Percentiles rank a stretch among this genome's conserved stretches.
phyloP scores from a whole-genome alignment of 345 rosid genomes.

The Salix brachista region DNA sequence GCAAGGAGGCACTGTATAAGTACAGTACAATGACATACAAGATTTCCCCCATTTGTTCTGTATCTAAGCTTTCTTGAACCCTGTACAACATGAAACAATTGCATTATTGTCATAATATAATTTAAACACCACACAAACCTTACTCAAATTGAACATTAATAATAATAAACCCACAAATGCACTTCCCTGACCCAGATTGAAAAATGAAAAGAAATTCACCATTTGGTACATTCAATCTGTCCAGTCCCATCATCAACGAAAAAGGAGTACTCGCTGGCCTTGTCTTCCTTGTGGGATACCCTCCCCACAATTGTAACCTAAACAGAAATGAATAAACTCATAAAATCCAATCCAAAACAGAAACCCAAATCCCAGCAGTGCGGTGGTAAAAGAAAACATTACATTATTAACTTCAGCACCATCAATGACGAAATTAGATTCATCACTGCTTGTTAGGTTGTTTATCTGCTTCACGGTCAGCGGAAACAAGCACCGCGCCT shows the following conservation, averaged over 20 bases:
- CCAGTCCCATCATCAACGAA: slow-evolving; percentile 83
- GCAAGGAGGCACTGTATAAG: background rate
- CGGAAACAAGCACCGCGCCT: slow-evolving; percentile 22
- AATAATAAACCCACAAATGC: background rate
- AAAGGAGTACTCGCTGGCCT: slow-evolving; percentile 63
- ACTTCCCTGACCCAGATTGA: background rate
- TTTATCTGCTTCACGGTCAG: slow-evolving; percentile 32
- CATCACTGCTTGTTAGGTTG: slow-evolving; percentile 27
- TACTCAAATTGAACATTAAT: background rate
- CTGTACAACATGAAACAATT: slow-evolving; percentile 34
- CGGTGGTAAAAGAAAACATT: background rate
- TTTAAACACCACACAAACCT: background rate
- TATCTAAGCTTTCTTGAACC: slow-evolving; percentile 74
- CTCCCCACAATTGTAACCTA: slow-evolving; percentile 52
- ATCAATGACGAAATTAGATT: slow-evolving; percentile 24
- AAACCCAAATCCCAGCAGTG: background rate
- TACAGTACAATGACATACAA: slow-evolving; percentile 34
- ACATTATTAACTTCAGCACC: slow-evolving; percentile 32
- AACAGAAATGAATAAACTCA: background rate
- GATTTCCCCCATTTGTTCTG: slow-evolving; percentile 69
- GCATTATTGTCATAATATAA: slow-evolving; percentile 4
- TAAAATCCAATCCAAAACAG: background rate
- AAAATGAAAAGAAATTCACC: slow-evolving; percentile 35
- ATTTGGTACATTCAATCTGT: slow-evolving; percentile 72
- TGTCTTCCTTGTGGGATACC: slow-evolving; percentile 64